Evolutionary conservation across 1,284 basidiomycete species (phyloP), one percentile per base, ranked within the genome.

Genomic region (Leccinum colubrinum): DNA sequence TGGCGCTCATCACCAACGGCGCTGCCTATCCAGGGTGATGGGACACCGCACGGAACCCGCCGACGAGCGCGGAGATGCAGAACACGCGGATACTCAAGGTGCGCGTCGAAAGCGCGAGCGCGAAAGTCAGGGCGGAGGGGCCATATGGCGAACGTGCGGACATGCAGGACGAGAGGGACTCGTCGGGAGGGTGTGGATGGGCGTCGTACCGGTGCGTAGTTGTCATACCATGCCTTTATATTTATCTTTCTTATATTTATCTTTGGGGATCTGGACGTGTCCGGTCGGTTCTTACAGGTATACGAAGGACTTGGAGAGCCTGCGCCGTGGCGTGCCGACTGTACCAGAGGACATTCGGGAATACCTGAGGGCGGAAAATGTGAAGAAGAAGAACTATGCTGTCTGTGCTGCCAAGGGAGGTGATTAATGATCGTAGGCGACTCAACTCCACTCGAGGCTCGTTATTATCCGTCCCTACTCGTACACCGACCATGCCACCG

Each of bases 241-340:
- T 14, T 14, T 22, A 48, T 48, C n/a, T 43, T 43, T 41, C 7
- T 41, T 8, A 41, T 15, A 4, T n/a, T 11, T 43, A 43, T 17
- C 9, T 43, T 43, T 17, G 17, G 14, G 43, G 17, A 46, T 46
- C 43, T 46, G 43, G 43, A 17, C 43, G 17, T 46, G 17, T 46
- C 17, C 5, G 17, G n/a, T 20, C 20, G 8, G 4, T 50, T 27
- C 35, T 27, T 17, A 46, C 35, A 73, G 68, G 64, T 70, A n/a
- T 70, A 71, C 3, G 66, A 70, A 22, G 68, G 68, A n/a, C 67
- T 70, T 22, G 68, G 71, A 2, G 68, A 72, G 35, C 68, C 68
- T 17, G 61, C 71, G 2, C 68, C 68, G 4, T 20, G 51, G n/a
- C 3, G 61, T 70, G 1, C 22, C 55, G 8, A 52, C 50, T 15